A percentile compares a stretch with the other conserved stretches of the same genome.
Conservation (phyloP, 352 stramenopile genomes). For the Pilasporangium apinafurcum region DNA sequence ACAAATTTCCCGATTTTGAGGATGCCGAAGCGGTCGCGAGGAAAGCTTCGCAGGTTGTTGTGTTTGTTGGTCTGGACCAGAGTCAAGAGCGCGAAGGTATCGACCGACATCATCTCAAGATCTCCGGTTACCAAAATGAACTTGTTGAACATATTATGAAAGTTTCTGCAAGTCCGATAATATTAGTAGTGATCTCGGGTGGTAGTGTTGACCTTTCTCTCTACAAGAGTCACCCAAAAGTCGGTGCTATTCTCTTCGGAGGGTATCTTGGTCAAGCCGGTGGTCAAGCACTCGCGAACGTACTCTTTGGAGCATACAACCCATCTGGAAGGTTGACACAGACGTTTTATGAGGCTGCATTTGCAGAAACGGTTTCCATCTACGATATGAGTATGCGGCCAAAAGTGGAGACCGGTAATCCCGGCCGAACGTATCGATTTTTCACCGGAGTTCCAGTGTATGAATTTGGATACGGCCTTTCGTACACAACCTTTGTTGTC, state of each 20-base stretch:
- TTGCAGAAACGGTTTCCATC: conserved; percentile 40
- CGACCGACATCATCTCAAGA: conserved; percentile 48
- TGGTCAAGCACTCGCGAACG: conserved; percentile 63
- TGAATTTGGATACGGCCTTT: conserved; percentile 72
- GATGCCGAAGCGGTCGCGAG: conserved; percentile 29
- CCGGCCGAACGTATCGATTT: conserved; percentile 84
- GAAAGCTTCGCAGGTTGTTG: conserved; percentile 31
- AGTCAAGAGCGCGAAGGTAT: conserved; percentile 60
- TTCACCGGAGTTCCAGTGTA: conserved; percentile 60
- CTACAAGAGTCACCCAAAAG: conserved; percentile 51
- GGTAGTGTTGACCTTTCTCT: conserved; percentile 61
- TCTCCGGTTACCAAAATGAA: conserved; percentile 56
- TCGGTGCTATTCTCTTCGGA: conserved; percentile 59
- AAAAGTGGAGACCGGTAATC: conserved; percentile 36
- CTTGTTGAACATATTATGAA: conserved; percentile 50
- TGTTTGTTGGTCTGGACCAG: conserved; percentile 68
- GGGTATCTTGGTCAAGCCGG: conserved; percentile 67
- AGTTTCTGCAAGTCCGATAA: conserved; percentile 40
- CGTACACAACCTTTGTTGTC: conserved; percentile 67
- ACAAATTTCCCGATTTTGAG: conserved; percentile 39
- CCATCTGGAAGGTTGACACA: conserved; percentile 59
- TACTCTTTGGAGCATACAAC: conserved; percentile 70
- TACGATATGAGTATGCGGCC: conserved; percentile 87
- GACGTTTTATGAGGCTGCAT: conserved; percentile 62
- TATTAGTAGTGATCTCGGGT: conserved; percentile 78